Evolutionary conservation across 2,329 filamentous ascomycete genomes (phyloP).

Genomic region (Pyricularia sp.): DNA sequence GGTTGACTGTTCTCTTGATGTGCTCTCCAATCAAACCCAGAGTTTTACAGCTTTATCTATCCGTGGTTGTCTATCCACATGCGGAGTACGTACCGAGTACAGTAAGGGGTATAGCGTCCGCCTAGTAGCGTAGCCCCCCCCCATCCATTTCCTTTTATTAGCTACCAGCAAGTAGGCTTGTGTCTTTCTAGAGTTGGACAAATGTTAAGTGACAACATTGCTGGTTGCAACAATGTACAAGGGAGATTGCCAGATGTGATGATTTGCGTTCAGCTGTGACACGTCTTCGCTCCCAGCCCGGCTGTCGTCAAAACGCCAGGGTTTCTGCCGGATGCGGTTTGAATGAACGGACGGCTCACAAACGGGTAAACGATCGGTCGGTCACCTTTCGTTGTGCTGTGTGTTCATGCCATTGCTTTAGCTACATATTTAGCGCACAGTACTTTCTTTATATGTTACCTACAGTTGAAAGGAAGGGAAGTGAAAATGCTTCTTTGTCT

Average conservation of each 20-base stretch:
- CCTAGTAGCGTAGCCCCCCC: neutral
- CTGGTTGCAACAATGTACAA: neutral
- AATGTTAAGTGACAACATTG: neutral
- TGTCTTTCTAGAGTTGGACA: neutral
- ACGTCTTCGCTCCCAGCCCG: neutral
- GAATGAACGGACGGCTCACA: constrained; percentile 4
- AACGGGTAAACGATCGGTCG: constrained; percentile 4
- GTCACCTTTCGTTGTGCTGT: neutral
- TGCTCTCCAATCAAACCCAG: neutral
- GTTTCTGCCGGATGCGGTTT: neutral
- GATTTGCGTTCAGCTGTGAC: neutral
- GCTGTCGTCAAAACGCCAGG: neutral
- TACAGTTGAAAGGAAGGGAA: neutral
- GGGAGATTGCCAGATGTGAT: neutral
- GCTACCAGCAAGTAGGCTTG: neutral
- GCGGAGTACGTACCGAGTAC: neutral
- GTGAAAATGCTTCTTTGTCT: neutral
- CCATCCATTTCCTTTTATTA: neutral
- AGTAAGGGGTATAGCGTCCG: neutral
- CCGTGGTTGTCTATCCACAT: neutral
- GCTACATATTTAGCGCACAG: neutral
- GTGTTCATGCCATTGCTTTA: neutral
- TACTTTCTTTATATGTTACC: neutral
- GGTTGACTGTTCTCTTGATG: neutral
- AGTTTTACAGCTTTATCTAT: neutral